Conservation (phyloP, 495 filamentous ascomycete genomes). For the Neurospora discreta region DNA sequence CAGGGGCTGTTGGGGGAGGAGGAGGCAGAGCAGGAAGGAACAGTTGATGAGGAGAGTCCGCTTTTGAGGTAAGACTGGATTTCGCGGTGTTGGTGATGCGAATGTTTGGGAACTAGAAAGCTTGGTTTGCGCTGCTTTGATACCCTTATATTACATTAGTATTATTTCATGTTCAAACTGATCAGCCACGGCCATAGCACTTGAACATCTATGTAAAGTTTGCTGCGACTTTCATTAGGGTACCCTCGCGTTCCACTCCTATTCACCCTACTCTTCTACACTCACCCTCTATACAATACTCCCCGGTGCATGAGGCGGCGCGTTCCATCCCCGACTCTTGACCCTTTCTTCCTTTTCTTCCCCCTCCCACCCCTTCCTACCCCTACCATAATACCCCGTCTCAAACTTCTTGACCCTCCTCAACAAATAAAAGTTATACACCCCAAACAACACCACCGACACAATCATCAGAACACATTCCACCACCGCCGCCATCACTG, state of each 20-base stretch:
- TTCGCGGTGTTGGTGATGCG: not conserved
- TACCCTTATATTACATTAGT: not conserved
- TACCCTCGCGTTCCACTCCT: not conserved
- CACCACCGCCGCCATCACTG: conserved; percentile 26
- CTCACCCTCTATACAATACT: conserved; percentile 7
- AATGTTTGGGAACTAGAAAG: not conserved
- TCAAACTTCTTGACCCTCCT: conserved; percentile 15
- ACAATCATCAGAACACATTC: conserved; percentile 12
- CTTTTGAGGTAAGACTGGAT: conserved; percentile 7
- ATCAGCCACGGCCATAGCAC: not conserved
- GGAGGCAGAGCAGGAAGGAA: not conserved
- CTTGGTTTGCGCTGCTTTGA: not conserved
- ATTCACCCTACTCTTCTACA: not conserved
- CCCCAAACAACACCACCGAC: conserved; percentile 17
- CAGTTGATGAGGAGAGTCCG: conserved; percentile 3
- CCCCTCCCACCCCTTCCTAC: not conserved
- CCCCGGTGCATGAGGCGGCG: conserved; percentile 7
- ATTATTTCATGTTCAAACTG: not conserved
- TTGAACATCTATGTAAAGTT: not conserved
- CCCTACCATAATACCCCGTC: not conserved
- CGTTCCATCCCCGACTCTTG: not conserved
- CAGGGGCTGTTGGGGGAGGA: not conserved
- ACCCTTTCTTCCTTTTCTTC: not conserved
- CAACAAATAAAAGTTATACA: conserved; percentile 26
- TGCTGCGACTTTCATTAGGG: too few relatives aligned